Evolutionary conservation across 208 protist species (phyloP).

Genomic region (Leptomonas pyrrhocoris): DNA sequence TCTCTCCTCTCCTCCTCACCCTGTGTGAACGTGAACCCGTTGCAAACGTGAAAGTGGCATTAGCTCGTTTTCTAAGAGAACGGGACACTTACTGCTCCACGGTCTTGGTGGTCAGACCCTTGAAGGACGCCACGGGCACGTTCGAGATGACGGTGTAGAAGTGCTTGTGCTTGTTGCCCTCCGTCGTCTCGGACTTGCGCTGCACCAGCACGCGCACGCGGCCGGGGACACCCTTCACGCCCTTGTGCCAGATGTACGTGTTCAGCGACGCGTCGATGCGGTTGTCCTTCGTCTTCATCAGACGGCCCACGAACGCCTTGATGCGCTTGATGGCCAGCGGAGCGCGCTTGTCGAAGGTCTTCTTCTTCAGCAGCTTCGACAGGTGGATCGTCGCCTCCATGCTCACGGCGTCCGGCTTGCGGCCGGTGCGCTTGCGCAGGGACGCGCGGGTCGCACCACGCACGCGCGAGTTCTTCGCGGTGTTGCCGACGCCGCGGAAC

Average conservation of each 20-base stretch:
- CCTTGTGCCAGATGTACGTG: slow-evolving; percentile 97
- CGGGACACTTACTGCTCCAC: slow-evolving; percentile 78
- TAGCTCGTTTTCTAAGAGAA: too few relatives aligned
- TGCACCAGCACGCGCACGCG: slow-evolving; percentile 95
- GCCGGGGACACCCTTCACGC: slow-evolving; percentile 93
- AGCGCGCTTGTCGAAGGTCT: slow-evolving; percentile 97
- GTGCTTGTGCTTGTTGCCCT: slow-evolving; percentile 88
- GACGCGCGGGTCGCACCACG: slow-evolving; percentile 82
- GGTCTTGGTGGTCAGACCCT: slow-evolving; percentile 84
- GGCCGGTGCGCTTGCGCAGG: slow-evolving; percentile 82
- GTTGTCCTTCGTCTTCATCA: slow-evolving; percentile 98
- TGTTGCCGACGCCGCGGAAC: slow-evolving; percentile 90
- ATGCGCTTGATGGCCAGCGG: slow-evolving; percentile 97
- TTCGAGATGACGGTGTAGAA: slow-evolving; percentile 92
- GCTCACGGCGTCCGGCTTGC: slow-evolving; percentile 88
- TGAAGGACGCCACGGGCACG: slow-evolving; percentile 83
- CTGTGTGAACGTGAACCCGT: too few relatives aligned
- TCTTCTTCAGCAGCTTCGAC: slow-evolving; percentile 96
- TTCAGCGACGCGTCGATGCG: slow-evolving; percentile 97
- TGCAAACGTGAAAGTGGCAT: too few relatives aligned
- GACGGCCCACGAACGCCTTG: slow-evolving; percentile 92
- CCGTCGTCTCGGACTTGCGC: slow-evolving; percentile 83
- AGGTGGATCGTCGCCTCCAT: slow-evolving; percentile 98
- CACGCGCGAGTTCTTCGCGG: slow-evolving; percentile 82
- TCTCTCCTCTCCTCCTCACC: background rate